phyloP scores from a whole-genome alignment of 108 stramenopile genomes.

The Stephanodiscus minutulus region DNA sequence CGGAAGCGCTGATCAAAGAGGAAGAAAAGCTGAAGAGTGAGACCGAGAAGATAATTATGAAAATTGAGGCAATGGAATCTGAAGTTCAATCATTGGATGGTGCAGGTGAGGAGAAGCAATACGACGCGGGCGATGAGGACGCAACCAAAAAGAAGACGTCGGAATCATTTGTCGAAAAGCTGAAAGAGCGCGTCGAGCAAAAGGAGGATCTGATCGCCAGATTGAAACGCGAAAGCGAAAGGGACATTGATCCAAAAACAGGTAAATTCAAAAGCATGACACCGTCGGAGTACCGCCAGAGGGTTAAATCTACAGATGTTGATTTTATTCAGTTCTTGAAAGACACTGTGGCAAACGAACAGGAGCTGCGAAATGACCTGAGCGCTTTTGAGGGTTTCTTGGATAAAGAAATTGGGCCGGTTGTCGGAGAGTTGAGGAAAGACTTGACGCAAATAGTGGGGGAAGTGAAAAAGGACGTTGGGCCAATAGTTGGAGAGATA shows the following conservation, averaged over 20 bases:
- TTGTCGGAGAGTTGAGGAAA: slow-evolving; percentile 35
- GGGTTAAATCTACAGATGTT: slow-evolving; percentile 26
- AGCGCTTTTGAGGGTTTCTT: slow-evolving; percentile 47
- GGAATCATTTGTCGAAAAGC: slow-evolving; percentile 43
- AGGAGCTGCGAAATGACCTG: slow-evolving; percentile 44
- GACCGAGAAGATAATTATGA: slow-evolving; percentile 41
- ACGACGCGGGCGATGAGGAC: not conserved
- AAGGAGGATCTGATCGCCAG: slow-evolving; percentile 49
- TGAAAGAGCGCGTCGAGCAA: slow-evolving; percentile 45
- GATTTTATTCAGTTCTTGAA: slow-evolving; percentile 43
- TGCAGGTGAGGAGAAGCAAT: not conserved
- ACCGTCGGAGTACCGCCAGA: slow-evolving; percentile 34
- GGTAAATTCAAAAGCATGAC: slow-evolving; percentile 52
- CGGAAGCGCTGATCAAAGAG: slow-evolving; percentile 30
- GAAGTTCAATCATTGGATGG: slow-evolving; percentile 29
- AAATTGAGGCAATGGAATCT: slow-evolving; percentile 47
- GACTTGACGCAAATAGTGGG: slow-evolving; percentile 32
- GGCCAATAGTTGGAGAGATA: slow-evolving; percentile 11
- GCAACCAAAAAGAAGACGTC: slow-evolving; percentile 18
- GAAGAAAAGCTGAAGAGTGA: slow-evolving; percentile 45
- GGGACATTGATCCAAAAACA: slow-evolving; percentile 44
- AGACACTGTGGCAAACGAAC: slow-evolving; percentile 43
- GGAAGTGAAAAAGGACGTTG: slow-evolving; percentile 3
- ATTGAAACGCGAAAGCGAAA: slow-evolving; percentile 36
- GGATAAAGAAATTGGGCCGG: slow-evolving; percentile 39